Evolutionary conservation across 2,329 filamentous ascomycete genomes (phyloP).

Genomic region (Bipolaris sorokiniana): DNA sequence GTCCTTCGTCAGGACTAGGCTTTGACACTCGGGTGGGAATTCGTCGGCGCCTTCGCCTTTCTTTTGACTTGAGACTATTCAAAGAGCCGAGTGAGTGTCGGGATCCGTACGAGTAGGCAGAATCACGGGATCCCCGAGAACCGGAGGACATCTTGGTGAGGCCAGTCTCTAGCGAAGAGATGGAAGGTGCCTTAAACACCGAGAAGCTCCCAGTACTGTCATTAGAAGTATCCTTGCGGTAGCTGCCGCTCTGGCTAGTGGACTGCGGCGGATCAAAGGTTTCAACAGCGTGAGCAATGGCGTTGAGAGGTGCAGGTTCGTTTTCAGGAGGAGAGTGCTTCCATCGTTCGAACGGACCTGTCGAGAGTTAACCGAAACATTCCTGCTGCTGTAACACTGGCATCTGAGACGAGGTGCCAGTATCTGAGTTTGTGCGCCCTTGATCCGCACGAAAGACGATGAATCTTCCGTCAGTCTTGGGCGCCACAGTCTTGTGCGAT

Average conservation of each 20-base stretch:
- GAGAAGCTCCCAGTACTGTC: conserved; percentile 57
- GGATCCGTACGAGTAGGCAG: conserved; percentile 64
- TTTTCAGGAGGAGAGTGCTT: conserved; percentile 72
- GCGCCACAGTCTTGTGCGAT: conserved; percentile 26
- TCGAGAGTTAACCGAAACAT: conserved; percentile 53
- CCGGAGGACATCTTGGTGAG: conserved; percentile 58
- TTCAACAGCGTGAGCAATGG: conserved; percentile 67
- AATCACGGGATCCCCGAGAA: conserved; percentile 61
- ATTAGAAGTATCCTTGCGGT: conserved; percentile 59
- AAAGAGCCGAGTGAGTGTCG: conserved; percentile 63
- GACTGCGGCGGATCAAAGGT: conserved; percentile 42
- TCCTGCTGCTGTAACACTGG: conserved; percentile 27
- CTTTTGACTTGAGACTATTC: conserved; percentile 58
- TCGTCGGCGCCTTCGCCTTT: conserved; percentile 64
- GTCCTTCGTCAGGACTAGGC: conserved; percentile 25
- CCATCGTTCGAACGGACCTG: conserved; percentile 71
- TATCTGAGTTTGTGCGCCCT: conserved; percentile 3
- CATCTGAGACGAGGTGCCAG: conserved; percentile 7
- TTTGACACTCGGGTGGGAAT: conserved; percentile 49
- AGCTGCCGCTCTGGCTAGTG: conserved; percentile 47
- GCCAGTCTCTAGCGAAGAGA: conserved; percentile 61
- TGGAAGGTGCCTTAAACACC: conserved; percentile 59
- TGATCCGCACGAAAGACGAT: conserved; percentile 28
- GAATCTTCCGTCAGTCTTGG: conserved; percentile 27
- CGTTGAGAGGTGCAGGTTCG: conserved; percentile 68